Base-by-base conservation (phyloP, 2,329 filamentous ascomycete species). In the Trichoderma arundinaceum region DNA sequence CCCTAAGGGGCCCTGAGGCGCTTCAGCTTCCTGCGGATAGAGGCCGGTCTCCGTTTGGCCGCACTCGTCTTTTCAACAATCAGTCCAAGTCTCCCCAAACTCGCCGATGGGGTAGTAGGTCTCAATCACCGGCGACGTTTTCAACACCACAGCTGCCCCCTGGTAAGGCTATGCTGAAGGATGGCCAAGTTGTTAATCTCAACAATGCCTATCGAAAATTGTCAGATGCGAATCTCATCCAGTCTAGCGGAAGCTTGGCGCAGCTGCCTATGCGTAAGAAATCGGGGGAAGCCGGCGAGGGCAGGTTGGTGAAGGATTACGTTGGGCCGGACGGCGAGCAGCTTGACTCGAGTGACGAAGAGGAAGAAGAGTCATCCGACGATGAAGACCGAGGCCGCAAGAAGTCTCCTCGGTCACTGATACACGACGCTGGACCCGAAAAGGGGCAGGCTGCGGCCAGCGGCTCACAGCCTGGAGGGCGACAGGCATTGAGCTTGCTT, bases 301-400 rank as follows among this genome's bases (percentile, higher is more conserved):
- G 84, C 54, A 86, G 91, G 57, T 77, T 94, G 68, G 82, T 88
- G 56, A 92, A 92, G 74, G 88, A 90, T 72, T 87, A 90, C 70
- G 77, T 86, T 41, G 82, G 83, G 49, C 88, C 88, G 22, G 88
- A 90, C 69, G 89, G 88, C 49, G 88, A 90, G 66, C 83, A 90
- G 48, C 80, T 87, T 2, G 87, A 90, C 43, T 89, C 85, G 62
- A 92, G 88, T 71, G 90, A 92, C 12, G 90, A 92, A 15, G 90
- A 92, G 4, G 90, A 92, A 12, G 75, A 71, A 15, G 79, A 71
- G 43, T 81, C 81, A 67, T 91, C 89, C 1, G 90, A 89, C 49
- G 91, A 92, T 52, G 90, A 93, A 68, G 83, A 86, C 60, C 81
- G 87, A 69, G 88, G 88, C 19, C 83, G 88, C 70, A 88, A 85